Evolutionary conservation across 2,329 filamentous ascomycete species (phyloP).

Genomic region (Corniculantispora saksenae): DNA sequence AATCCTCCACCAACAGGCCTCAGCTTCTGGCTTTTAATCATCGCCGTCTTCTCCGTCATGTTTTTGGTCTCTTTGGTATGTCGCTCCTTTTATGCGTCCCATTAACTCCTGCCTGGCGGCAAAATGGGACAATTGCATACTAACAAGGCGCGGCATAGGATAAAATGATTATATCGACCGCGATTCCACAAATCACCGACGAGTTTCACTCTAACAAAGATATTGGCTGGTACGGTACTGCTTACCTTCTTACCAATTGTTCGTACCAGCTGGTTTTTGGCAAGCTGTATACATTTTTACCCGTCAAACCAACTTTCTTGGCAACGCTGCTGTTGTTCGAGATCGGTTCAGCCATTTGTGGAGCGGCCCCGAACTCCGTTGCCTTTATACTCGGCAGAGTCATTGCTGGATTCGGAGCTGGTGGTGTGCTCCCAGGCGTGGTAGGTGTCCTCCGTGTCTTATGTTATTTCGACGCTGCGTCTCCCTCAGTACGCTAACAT

Average conservation of each 20-base stretch:
- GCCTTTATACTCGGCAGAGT: constrained; percentile 24
- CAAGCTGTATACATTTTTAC: constrained; percentile 52
- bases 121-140: no score
- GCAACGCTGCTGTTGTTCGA: constrained; percentile 36
- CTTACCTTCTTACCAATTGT: constrained; percentile 49
- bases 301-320: constrained; percentile 41
- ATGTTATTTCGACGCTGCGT: no score
- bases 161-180: constrained; percentile 40
- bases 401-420: constrained; percentile 31
- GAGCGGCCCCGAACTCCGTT: constrained; percentile 20
- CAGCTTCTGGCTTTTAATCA: no score
- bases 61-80: no score
- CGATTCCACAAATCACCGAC: constrained; percentile 37
- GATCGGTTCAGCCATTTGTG: constrained; percentile 38
- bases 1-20: no score
- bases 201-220: constrained; percentile 41
- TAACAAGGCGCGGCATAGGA: no score
- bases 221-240: constrained; percentile 48
- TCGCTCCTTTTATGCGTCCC: no score
- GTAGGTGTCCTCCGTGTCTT: constrained; percentile 40
- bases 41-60: no score
- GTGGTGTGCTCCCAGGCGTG: no score
- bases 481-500: no score
- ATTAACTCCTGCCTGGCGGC: no score
- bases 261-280: constrained; percentile 52